These are phyloP conservation scores for Boletales sp. DNA, from an alignment of 768 basidiomycete genomes.

Conservation along the genomic window DNA sequence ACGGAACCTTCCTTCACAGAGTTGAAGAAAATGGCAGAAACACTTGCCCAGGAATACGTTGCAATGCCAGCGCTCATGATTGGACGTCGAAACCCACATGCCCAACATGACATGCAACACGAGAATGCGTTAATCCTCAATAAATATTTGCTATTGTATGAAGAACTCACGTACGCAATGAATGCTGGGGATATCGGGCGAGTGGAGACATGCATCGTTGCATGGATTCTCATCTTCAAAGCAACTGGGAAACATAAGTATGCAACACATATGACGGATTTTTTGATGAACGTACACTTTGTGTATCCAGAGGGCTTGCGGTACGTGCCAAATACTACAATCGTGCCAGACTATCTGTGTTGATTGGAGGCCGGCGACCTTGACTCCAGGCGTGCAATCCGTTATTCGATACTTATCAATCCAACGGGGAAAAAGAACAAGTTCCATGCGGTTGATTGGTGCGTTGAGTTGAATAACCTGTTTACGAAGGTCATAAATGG, in stretches of 20 bases:
- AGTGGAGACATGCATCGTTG: conserved; percentile 21
- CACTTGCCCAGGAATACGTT: conserved; percentile 7
- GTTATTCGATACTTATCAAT: conserved; percentile 28
- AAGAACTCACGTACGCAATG: conserved; percentile 35
- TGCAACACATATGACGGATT: conserved; percentile 26
- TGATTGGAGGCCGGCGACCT: no score
- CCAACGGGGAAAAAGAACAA: conserved; percentile 30
- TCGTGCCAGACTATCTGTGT: no score
- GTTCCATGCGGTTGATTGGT: conserved; percentile 38
- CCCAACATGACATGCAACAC: conserved; percentile 26
- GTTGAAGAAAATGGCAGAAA: conserved; percentile 23
- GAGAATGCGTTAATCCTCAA: conserved; percentile 34
- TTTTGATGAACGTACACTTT: conserved; percentile 4
- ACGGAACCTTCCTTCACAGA: conserved; percentile 19
- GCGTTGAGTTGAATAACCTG: conserved; percentile 40
- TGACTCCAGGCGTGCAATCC: conserved; percentile 1
- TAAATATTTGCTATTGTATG: conserved; percentile 37
- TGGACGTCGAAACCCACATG: not conserved
- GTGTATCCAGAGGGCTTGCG: conserved; percentile 1
- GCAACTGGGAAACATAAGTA: conserved; percentile 37
- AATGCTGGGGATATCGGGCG: conserved; percentile 32
- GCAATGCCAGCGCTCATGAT: no score
- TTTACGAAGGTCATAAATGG: conserved; percentile 36
- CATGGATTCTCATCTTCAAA: conserved; percentile 28
- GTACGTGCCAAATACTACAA: conserved; percentile 6